Base-by-base conservation (phyloP, 257 asterid species). In the Plantago elongata region DNA sequence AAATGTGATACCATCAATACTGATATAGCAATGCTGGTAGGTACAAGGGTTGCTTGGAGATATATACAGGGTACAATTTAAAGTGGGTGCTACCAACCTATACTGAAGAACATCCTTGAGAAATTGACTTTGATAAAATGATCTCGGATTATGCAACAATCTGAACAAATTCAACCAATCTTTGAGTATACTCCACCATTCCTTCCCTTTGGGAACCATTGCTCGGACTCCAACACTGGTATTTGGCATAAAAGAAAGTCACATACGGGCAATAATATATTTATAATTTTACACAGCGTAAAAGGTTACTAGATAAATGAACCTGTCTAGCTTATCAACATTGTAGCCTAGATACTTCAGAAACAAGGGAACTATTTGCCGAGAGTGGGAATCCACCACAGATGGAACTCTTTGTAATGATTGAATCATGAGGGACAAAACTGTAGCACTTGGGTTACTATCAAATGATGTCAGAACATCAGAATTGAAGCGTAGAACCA, bases 121-220 rank as follows among this genome's bases (percentile, higher is more conserved):
- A 65, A 83, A 65, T 46, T 68, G 84, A 67, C 83, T 75, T 70
- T 38, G 85, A 76, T 79, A 71, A 14, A 83, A 81, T 63, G 83
- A 77, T 69, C 68, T 80, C n/a, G 95, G 93, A 67, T 86, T 92
- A 52, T 76, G 84, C 70, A 89, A 72, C 77, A 78, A 58, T 66
- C 75, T 74, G 73, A 86, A 79, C 73, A 92, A 73, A 84, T 77
- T 80, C 57, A 92, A 72, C 99, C 97, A 92, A 75, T 92, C 95
- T 67, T 75, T 75, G 55, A 89, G 95, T 58, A 74, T 74, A 44
- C 59, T 77, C 65, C 74, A 83, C 99, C 99, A 89, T 48, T 81
- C 92, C 78, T 84, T 83, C 64, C 85, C 86, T 68, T 77, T 74
- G 65, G 72, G 79, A 62, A 52, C 72, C 75, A 68, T 75, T 11